A percentile compares a stretch with the other conserved stretches of the same genome.
These are phyloP conservation scores for Irpex sp. DNA, from an alignment of 1,284 basidiomycete genomes.

Conservation along the genomic window DNA sequence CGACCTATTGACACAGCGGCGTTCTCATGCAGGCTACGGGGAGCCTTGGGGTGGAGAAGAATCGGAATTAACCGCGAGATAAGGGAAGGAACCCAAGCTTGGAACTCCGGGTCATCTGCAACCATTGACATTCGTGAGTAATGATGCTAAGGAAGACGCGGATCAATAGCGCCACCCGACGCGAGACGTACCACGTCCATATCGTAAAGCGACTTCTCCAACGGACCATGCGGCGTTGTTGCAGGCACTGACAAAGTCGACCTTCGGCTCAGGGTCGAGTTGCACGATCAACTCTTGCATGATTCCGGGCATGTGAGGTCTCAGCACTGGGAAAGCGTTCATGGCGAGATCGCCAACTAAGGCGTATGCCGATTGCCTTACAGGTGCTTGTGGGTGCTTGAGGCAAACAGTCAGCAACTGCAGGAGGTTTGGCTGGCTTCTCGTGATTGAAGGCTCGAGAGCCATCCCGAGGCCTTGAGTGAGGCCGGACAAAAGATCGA, in stretches of 20 bases:
- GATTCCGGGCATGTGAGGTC: slow-evolving; percentile 79
- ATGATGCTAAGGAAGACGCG: background rate
- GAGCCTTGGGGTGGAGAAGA: slow-evolving; percentile 85
- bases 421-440: slow-evolving; percentile 71
- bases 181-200: slow-evolving; percentile 56
- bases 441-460: slow-evolving; percentile 67
- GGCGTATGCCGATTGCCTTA: slow-evolving; percentile 95
- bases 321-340: slow-evolving; percentile 84
- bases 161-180: slow-evolving; percentile 7
- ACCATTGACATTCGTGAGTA: slow-evolving; percentile 8
- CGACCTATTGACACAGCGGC: slow-evolving; percentile 99
- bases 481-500: slow-evolving; percentile 93
- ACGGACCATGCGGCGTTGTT: slow-evolving; percentile 99
- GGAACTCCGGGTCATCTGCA: slow-evolving; percentile 75
- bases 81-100: slow-evolving; percentile 83
- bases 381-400: slow-evolving; percentile 91
- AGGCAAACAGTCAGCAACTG: slow-evolving; percentile 79
- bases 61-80: slow-evolving; percentile 91
- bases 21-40: slow-evolving; percentile 94
- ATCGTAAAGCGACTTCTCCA: slow-evolving; percentile 91
- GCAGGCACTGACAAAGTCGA: slow-evolving; percentile 92
- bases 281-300: slow-evolving; percentile 90
- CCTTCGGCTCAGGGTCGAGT: slow-evolving; percentile 85
- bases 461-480: slow-evolving; percentile 88
- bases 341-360: slow-evolving; percentile 97